Base-by-base conservation (phyloP, 1,284 basidiomycete species). In the Ceratorhiza oryzae-sativae region DNA sequence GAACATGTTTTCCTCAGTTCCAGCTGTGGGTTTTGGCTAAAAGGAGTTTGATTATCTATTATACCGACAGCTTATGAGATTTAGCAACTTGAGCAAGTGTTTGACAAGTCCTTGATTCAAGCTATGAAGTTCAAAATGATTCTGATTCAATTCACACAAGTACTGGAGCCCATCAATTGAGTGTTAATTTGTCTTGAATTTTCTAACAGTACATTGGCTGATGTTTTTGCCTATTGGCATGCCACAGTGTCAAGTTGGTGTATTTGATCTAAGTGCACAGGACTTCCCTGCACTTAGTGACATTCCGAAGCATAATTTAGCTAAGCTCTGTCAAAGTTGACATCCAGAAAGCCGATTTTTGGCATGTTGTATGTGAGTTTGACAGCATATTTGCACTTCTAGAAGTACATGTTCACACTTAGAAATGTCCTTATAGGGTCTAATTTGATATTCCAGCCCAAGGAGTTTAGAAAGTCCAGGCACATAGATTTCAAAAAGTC, bases 151-250 rank as follows among this genome's bases (percentile, higher is more conserved):
- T 42, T 59, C 39, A 42, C 20, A 1, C 1, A 3, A 12, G 36
- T 59, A 20, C 36, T 59, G 12, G 58, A 59, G 36, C 58, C 58
- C 12, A 20, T 42, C 20, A 20, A 20, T 41, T 39, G 36, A 39
- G 36, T 39, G 3, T 23, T 59, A 5, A 42, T 18, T 20, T 59
- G 58, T 25, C 36, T 59, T n/a, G 58, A 59, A 23, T 59, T 39
- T 12, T 41, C 20, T 0, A 20, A 42, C 36, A 36, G 58, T 25
- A 59, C 58, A 9, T 34, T 59, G 1, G 58, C 15, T 42, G 58
- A 59, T 25, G 58, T 59, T 25, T 42, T 59, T 41, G 36, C 36
- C 12, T 59, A 41, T 25, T 59, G 58, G 58, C 18, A 39, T 39
- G 36, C n/a, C 46, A 48, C 46, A 10, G 46, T 48, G 46, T 18